Base-by-base conservation (phyloP, 169 alveolate species). In the Plasmodium yoelii region DNA sequence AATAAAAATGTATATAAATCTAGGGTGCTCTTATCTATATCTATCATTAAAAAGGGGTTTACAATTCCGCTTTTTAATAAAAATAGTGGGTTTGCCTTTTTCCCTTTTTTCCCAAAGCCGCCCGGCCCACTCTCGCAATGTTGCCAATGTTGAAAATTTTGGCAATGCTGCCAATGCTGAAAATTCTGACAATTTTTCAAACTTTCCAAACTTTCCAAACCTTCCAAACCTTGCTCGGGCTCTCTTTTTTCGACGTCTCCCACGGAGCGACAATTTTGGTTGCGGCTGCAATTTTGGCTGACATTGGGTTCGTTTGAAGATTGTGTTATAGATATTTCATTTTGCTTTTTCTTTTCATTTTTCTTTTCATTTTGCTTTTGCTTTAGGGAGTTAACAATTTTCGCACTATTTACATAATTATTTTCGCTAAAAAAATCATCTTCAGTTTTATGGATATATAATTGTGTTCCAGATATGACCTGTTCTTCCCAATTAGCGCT, bases 1-100 rank as follows among this genome's bases (percentile, higher is more conserved):
- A 68, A 18, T 9, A 82, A 15, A 34, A 82, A 82, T 0, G 60
- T 24, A 68, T 82, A 82, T 47, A 69, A 56, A 68, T 61, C 67
- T 9, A 82, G 44, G 5, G 68, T 67, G 24, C 67, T 68, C 22
- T 82, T 57, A 28, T 82, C 59, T 7, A 82, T 1, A 34, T 82
- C 73, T 18, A 82, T 82, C 18, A 67, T 12, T 19, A 82, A 63
- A 68, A 71, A 82, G 15, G 60, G 46, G 22, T 82, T 82, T 47
- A 8, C 68, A 22, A 68, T 8, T 18, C 59, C 60, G 8, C 28
- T 82, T 44, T 82, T 65, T 55, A 82, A 46, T 5, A 49, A 9
- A 12, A 56, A 39, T 51, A 82, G 22, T 0, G 71, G 65, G 28
- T n/a, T 55, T 12, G 34, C 22, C 53, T 57, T 82, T 18, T 42